Evolutionary conservation across 140 eudicot genomes (phyloP).

Genomic region (Ambrosia hybrid): DNA sequence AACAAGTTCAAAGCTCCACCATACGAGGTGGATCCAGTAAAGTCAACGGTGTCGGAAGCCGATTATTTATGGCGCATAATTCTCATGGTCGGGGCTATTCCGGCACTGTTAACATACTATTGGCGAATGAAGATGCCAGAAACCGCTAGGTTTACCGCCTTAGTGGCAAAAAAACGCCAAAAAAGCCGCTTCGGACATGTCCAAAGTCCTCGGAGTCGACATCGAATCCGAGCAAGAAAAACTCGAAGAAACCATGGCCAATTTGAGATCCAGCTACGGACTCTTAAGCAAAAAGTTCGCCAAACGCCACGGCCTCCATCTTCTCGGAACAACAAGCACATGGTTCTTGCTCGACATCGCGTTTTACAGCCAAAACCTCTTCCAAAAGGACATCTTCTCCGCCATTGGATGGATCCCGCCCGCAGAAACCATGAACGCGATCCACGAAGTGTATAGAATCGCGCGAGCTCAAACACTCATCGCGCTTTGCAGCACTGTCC

Average conservation of each 20-base stretch:
- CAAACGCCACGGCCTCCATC: conserved; percentile 67
- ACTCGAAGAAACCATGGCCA: conserved; percentile 26
- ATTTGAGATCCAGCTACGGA: conserved; percentile 29
- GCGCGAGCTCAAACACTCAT: conserved; percentile 80
- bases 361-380: conserved; percentile 71
- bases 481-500: conserved; percentile 83
- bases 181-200: conserved; percentile 76
- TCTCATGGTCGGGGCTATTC: conserved; percentile 69
- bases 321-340: conserved; percentile 70
- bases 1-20: conserved; percentile 49
- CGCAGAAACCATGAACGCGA: conserved; percentile 67
- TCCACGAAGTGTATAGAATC: conserved; percentile 58
- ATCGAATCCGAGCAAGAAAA: conserved; percentile 47
- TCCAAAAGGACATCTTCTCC: conserved; percentile 76
- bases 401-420: conserved; percentile 91
- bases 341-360: conserved; percentile 91
- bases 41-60: conserved; percentile 63
- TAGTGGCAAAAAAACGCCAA: conserved; percentile 67
- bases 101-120: conserved; percentile 70
- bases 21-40: conserved; percentile 52
- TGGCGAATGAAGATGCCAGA: conserved; percentile 92
- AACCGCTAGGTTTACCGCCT: conserved; percentile 82
- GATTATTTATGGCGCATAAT: conserved; percentile 80
- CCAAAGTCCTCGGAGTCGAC: conserved; percentile 55
- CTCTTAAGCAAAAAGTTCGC: conserved; percentile 48